Percentiles rank a stretch among this genome's conserved stretches.
phyloP scores from a whole-genome alignment of 2,329 filamentous ascomycete genomes.

The Penicillium freii region DNA sequence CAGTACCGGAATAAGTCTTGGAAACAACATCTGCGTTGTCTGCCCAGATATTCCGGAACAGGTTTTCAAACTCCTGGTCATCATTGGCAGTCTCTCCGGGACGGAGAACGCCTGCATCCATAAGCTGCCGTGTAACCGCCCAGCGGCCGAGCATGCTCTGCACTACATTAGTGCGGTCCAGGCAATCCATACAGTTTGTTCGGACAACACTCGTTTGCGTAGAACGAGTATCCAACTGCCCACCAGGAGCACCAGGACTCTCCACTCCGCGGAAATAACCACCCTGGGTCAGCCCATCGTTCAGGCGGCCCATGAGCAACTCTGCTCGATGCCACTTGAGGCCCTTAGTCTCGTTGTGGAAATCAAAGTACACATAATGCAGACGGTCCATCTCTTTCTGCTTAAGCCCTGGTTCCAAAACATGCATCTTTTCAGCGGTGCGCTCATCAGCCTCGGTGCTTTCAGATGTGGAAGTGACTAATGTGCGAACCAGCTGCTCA shows the following conservation, averaged over 20 bases:
- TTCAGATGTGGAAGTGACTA: constrained; percentile 69
- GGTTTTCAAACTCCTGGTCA: constrained; percentile 76
- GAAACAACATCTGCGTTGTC: constrained; percentile 97
- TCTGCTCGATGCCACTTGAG: constrained; percentile 89
- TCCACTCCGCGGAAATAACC: constrained; percentile 93
- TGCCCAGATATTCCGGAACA: constrained; percentile 97
- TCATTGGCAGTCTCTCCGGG: constrained; percentile 76
- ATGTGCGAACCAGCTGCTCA: constrained; percentile 77
- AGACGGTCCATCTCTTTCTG: constrained; percentile 73
- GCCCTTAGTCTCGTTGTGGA: constrained; percentile 95
- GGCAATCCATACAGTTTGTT: constrained; percentile 99
- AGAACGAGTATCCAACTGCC: constrained; percentile 74
- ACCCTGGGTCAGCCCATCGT: constrained; percentile 71
- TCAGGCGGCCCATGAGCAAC: constrained; percentile 77
- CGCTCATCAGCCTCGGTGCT: constrained; percentile 62
- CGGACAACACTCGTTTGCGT: constrained; percentile 87
- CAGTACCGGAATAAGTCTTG: constrained; percentile 88
- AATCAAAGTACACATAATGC: constrained; percentile 98
- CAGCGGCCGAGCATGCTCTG: constrained; percentile 94
- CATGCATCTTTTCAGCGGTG: constrained; percentile 76
- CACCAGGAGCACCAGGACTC: constrained; percentile 68
- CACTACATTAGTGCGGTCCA: constrained; percentile 96
- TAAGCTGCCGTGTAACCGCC: constrained; percentile 83
- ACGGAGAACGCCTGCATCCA: constrained; percentile 75
- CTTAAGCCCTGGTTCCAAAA: constrained; percentile 64